phyloP scores from a whole-genome alignment of 1,284 basidiomycete genomes.

The Xerocomus amazonicus region DNA sequence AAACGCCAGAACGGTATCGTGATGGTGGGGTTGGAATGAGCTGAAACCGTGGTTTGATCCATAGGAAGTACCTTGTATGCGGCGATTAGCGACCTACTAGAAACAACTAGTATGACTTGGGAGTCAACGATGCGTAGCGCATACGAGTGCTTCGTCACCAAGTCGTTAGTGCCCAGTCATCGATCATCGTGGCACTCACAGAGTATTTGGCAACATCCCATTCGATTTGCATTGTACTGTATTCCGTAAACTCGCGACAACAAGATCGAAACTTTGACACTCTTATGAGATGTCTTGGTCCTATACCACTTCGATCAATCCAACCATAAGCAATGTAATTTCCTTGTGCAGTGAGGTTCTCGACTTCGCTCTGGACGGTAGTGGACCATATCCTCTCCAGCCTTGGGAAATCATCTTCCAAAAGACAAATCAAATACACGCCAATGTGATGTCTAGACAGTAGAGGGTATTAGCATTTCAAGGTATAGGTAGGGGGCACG shows the following conservation, averaged over 20 bases:
- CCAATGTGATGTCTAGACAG: slow-evolving; percentile 6
- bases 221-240: background rate
- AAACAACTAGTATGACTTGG: slow-evolving; percentile 5
- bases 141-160: slow-evolving; percentile 7
- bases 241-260: background rate
- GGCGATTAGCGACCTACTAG: slow-evolving; percentile 10
- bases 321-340: slow-evolving; percentile 11
- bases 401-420: background rate
- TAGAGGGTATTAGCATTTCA: too few species aligned
- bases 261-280: slow-evolving; percentile 1
- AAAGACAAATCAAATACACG: slow-evolving; percentile 4
- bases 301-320: slow-evolving; percentile 2
- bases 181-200: background rate
- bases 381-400: background rate
- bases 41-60: background rate
- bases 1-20: slow-evolving; percentile 12
- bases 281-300: slow-evolving; percentile 1
- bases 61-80: slow-evolving; percentile 7
- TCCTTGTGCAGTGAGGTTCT: slow-evolving; percentile 3
- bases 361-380: slow-evolving; percentile 1
- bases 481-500: too few species aligned
- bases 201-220: slow-evolving; percentile 1
- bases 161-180: background rate
- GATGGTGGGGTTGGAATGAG: background rate
- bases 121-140: slow-evolving; percentile 6